Conservation (phyloP, 495 filamentous ascomycete species). For the Talaromyces stipitatus region DNA sequence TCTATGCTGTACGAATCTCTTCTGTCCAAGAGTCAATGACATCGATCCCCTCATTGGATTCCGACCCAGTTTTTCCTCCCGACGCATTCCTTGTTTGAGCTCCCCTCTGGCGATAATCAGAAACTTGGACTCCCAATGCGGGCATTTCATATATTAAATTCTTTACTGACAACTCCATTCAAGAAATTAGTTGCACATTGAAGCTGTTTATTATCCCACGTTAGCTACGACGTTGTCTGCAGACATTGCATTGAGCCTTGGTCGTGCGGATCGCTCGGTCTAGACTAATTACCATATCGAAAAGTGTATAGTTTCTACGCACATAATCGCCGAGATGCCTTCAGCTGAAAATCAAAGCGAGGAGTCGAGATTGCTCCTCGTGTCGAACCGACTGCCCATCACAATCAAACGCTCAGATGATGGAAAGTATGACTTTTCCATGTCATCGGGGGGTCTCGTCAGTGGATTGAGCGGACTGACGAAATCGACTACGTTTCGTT, state of each 20-base stretch:
- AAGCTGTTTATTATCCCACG: background rate
- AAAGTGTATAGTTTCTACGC: background rate
- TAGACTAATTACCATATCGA: background rate
- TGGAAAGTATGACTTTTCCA: conserved; percentile 65
- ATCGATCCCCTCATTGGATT: background rate
- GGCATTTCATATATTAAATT: background rate
- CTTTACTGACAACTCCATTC: background rate
- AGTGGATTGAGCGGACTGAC: conserved; percentile 75
- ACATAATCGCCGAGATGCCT: background rate
- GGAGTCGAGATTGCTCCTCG: conserved; percentile 50
- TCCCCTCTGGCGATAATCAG: background rate
- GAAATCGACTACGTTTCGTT: conserved; percentile 75
- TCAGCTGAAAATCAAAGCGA: background rate
- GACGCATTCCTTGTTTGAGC: conserved; percentile 2
- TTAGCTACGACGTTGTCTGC: background rate
- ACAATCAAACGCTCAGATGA: conserved; percentile 75
- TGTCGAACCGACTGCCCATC: conserved; percentile 81
- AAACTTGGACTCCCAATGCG: background rate
- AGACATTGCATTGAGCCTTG: background rate
- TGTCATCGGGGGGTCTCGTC: conserved; percentile 85
- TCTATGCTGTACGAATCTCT: background rate
- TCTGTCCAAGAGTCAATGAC: background rate
- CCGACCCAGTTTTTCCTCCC: background rate
- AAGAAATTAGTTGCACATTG: background rate
- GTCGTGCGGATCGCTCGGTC: background rate